phyloP scores from a whole-genome alignment of 441 rosid species.

The Breynia disticha region DNA sequence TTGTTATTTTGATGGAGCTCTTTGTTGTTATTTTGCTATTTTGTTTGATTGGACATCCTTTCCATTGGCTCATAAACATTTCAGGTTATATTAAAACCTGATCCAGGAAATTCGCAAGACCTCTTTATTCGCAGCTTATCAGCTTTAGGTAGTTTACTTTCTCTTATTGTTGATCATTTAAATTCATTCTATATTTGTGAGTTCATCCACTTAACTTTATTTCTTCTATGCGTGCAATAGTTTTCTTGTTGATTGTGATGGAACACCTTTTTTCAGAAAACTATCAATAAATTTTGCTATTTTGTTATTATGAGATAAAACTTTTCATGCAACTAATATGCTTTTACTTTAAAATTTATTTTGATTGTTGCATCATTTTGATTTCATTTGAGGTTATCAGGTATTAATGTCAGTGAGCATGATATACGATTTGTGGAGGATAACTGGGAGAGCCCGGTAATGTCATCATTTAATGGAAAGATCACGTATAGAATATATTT shows the following conservation, averaged over 20 bases:
- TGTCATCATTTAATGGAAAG: constrained; percentile 8
- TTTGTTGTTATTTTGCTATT: neutral
- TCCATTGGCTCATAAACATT: constrained; percentile 14
- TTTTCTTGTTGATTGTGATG: neutral
- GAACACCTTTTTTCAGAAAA: neutral
- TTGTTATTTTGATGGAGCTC: constrained; percentile 2
- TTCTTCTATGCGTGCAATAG: neutral
- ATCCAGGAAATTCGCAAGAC: constrained; percentile 94
- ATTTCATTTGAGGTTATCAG: constrained; percentile 30
- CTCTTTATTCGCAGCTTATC: constrained; percentile 85
- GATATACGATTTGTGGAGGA: constrained; percentile 99
- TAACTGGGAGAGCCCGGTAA: constrained; percentile 99
- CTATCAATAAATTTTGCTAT: neutral
- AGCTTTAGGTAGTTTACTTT: constrained; percentile 61
- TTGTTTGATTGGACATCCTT: constrained; percentile 1
- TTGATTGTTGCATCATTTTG: neutral
- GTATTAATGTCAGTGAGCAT: constrained; percentile 74
- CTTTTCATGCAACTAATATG: neutral
- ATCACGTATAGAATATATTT: constrained; percentile 1
- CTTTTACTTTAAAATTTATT: constrained; percentile 3
- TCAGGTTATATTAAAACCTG: constrained; percentile 93
- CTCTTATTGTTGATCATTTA: neutral
- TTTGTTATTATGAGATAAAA: neutral
- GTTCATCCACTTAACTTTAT: neutral
- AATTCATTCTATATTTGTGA: neutral